A percentile compares a stretch with the other conserved stretches of the same genome.
Evolutionary conservation across 805 yeast genomes (phyloP).

Genomic region (Yamadazyma phyllophila): DNA sequence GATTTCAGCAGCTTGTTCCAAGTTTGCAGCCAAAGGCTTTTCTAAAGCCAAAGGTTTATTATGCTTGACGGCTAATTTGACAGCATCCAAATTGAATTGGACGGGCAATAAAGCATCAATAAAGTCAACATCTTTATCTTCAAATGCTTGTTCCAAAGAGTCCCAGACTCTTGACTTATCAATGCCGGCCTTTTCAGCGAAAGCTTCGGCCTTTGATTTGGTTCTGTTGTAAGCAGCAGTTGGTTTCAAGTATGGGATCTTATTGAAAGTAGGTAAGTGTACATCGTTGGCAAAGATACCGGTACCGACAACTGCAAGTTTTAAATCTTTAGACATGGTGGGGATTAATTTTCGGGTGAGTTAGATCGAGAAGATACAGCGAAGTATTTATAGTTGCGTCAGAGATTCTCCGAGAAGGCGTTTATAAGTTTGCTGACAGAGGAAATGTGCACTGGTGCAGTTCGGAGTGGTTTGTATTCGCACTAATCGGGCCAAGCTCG

Average conservation of each 20-base stretch:
- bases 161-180: constrained; percentile 52
- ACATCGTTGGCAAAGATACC: constrained; percentile 85
- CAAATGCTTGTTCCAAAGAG: constrained; percentile 60
- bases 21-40: constrained; percentile 88
- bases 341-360: neutral
- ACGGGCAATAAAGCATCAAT: constrained; percentile 91
- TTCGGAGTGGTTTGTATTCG: neutral
- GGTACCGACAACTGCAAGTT: constrained; percentile 72
- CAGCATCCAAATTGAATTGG: constrained; percentile 67
- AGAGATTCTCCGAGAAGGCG: too few species aligned
- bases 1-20: constrained; percentile 77
- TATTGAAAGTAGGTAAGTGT: constrained; percentile 73
- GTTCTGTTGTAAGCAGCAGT: constrained; percentile 82
- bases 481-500: constrained; percentile 1
- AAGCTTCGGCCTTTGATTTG: constrained; percentile 73
- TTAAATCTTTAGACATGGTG: constrained; percentile 29
- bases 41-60: constrained; percentile 81
- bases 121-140: constrained; percentile 65
- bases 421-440: too few species aligned
- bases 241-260: constrained; percentile 52
- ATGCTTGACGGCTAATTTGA: constrained; percentile 65
- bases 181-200: constrained; percentile 64
- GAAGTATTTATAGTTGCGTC: neutral
- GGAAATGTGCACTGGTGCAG: too few species aligned
- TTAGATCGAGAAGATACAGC: neutral